Conservation (phyloP, 1,284 basidiomycete species). For the Pseudozyma hubeiensis region DNA sequence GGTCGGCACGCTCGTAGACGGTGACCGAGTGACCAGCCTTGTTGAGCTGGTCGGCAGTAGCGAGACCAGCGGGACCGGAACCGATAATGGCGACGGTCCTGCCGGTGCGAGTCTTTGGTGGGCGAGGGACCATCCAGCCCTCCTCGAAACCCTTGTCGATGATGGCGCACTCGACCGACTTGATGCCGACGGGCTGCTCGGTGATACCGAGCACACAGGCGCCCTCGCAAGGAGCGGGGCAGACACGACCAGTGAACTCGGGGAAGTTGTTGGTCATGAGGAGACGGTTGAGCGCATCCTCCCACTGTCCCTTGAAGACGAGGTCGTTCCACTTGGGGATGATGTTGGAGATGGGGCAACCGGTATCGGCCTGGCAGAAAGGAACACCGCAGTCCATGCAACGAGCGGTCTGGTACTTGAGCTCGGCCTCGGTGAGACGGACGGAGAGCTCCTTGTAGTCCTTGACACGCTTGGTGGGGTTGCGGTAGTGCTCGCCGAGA, state of each 20-base stretch:
- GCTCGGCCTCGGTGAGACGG: constrained; percentile 64
- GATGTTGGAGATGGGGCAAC: constrained; percentile 67
- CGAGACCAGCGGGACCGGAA: constrained; percentile 65
- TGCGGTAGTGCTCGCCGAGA: constrained; percentile 65
- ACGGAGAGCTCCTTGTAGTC: constrained; percentile 66
- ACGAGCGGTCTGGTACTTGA: constrained; percentile 67
- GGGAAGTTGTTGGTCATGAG: constrained; percentile 68
- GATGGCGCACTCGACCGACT: constrained; percentile 66
- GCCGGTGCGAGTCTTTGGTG: constrained; percentile 62
- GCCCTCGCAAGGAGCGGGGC: constrained; percentile 67
- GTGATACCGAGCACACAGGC: constrained; percentile 66
- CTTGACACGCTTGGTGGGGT: constrained; percentile 60
- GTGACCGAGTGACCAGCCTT: constrained; percentile 66
- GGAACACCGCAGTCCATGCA: constrained; percentile 69
- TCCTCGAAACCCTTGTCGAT: constrained; percentile 66
- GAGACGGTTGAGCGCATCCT: constrained; percentile 64
- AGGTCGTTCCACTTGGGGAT: constrained; percentile 68
- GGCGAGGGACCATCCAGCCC: constrained; percentile 64
- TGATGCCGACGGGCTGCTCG: constrained; percentile 66
- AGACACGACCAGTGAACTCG: constrained; percentile 66
- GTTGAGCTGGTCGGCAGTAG: constrained; percentile 66
- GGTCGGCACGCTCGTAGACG: constrained; percentile 66
- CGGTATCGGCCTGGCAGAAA: constrained; percentile 66
- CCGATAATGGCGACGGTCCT: constrained; percentile 66
- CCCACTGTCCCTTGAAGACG: constrained; percentile 67